Evolutionary conservation across 2,329 filamentous ascomycete species (phyloP).

Genomic region (Sodiomyces alkalinus): DNA sequence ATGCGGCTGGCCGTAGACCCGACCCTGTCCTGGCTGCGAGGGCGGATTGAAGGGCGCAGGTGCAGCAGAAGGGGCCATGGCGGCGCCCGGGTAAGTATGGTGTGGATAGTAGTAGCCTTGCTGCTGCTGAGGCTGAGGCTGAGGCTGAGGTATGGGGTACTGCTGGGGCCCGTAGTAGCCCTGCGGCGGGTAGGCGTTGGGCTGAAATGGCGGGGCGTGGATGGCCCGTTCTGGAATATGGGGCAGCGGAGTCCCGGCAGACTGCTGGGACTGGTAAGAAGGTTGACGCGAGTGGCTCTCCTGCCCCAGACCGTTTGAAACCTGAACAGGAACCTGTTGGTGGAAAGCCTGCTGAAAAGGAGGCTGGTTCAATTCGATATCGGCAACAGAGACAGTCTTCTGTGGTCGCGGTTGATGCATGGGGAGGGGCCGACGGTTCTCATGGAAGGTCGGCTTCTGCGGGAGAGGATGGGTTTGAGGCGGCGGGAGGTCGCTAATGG

Average conservation of each 20-base stretch:
- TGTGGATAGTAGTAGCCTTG: slow-evolving; percentile 42
- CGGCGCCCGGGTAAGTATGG: slow-evolving; percentile 12
- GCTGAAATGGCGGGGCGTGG: slow-evolving; percentile 81
- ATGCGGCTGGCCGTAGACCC: slow-evolving; percentile 26
- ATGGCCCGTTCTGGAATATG: slow-evolving; percentile 89
- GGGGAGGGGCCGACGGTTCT: slow-evolving; percentile 40
- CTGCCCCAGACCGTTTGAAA: slow-evolving; percentile 40
- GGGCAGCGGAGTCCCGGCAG: slow-evolving; percentile 67
- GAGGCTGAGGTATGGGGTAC: slow-evolving; percentile 17
- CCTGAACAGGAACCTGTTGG: slow-evolving; percentile 75
- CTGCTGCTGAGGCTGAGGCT: slow-evolving; percentile 22
- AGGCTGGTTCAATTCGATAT: slow-evolving; percentile 56
- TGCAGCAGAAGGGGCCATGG: slow-evolving; percentile 16
- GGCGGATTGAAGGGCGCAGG: slow-evolving; percentile 43
- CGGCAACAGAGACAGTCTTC: slow-evolving; percentile 83
- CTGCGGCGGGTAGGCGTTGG: slow-evolving; percentile 47
- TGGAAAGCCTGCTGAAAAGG: slow-evolving; percentile 88
- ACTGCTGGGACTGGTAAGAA: slow-evolving; percentile 55
- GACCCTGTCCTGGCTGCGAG: slow-evolving; percentile 28
- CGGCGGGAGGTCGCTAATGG: slow-evolving; percentile 37
- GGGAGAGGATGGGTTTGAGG: slow-evolving; percentile 43
- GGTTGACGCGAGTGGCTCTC: slow-evolving; percentile 50
- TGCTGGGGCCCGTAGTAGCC: slow-evolving; percentile 39
- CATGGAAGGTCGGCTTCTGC: slow-evolving; percentile 41
- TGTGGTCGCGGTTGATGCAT: slow-evolving; percentile 95